A percentile compares a stretch with the other conserved stretches of the same genome.
These are phyloP conservation scores for Cocos nucifera DNA, from an alignment of 176 grass and related monocot genomes.

Conservation along the genomic window DNA sequence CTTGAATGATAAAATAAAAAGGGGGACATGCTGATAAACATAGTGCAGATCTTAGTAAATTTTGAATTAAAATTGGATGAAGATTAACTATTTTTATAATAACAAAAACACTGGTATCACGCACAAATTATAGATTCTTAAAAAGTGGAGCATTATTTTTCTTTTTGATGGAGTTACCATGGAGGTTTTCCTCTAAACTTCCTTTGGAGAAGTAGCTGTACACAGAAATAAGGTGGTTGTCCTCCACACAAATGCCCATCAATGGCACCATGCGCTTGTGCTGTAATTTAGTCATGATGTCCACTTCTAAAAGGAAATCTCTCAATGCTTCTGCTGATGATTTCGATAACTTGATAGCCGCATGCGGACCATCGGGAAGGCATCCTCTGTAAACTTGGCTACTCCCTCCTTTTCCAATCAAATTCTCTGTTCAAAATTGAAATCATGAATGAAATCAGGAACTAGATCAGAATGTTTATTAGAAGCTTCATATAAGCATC, in stretches of 20 bases:
- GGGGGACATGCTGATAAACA: too few relatives aligned
- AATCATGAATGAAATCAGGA: neutral
- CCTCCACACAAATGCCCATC: constrained; percentile 69
- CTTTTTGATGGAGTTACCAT: constrained; percentile 32
- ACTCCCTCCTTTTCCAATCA: constrained; percentile 83
- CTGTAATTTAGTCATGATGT: constrained; percentile 83
- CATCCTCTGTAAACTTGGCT: constrained; percentile 73
- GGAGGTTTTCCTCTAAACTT: constrained; percentile 81
- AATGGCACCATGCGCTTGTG: constrained; percentile 60
- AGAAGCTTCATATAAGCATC: too few relatives aligned
- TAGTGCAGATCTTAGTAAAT: too few relatives aligned
- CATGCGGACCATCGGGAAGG: constrained; percentile 40
- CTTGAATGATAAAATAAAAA: too few relatives aligned
- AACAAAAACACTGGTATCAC: too few relatives aligned
- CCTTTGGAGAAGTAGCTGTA: constrained; percentile 72
- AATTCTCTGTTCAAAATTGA: constrained; percentile 38
- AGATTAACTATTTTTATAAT: too few relatives aligned
- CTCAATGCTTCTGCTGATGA: constrained; percentile 56
- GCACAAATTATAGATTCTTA: too few relatives aligned
- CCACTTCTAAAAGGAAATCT: constrained; percentile 81
- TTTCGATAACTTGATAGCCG: constrained; percentile 76
- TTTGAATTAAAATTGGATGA: too few relatives aligned
- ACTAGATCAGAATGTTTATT: neutral
- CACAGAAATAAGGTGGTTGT: constrained; percentile 65
- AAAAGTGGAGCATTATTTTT: too few relatives aligned